Percentiles rank a stretch among this genome's conserved stretches.
These are phyloP conservation scores for Trichoderma lentiforme DNA, from an alignment of 2,329 filamentous ascomycete species.

Conservation along the genomic window DNA sequence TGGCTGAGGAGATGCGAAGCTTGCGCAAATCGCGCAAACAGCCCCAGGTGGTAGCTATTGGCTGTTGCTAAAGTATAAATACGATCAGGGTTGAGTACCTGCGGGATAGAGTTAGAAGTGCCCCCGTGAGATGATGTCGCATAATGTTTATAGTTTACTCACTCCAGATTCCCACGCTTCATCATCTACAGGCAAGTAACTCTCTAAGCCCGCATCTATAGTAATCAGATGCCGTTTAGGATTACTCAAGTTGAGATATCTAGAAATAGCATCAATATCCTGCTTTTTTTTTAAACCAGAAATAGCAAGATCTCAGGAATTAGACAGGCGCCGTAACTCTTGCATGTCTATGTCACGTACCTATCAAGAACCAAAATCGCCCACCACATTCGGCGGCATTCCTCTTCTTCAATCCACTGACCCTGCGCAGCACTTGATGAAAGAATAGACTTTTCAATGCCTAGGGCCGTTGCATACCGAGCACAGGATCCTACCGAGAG, in stretches of 20 bases:
- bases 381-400: slow-evolving; percentile 15
- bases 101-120: background rate
- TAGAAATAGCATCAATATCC: background rate
- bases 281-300: no score
- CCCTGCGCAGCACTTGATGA: background rate
- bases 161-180: slow-evolving; percentile 15
- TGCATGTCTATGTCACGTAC: background rate
- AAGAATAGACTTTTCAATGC: slow-evolving; percentile 3
- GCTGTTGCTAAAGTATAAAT: slow-evolving; percentile 7
- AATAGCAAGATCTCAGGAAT: background rate
- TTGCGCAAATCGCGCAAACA: slow-evolving; percentile 19
- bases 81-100: background rate
- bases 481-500: slow-evolving; percentile 9
- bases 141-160: background rate
- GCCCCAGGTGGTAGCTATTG: slow-evolving; percentile 11
- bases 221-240: slow-evolving; percentile 15
- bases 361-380: slow-evolving; percentile 14
- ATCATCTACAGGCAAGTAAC: slow-evolving; percentile 18
- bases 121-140: no score
- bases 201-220: slow-evolving; percentile 12
- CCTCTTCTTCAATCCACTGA: slow-evolving; percentile 14
- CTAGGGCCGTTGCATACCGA: slow-evolving; percentile 4
- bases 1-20: slow-evolving; percentile 17
- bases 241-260: slow-evolving; percentile 16
- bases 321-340: background rate